Evolutionary conservation across 2,329 filamentous ascomycete species (phyloP), one percentile per base, ranked within the genome.

Genomic region (Aspergillus puulaauensis): DNA sequence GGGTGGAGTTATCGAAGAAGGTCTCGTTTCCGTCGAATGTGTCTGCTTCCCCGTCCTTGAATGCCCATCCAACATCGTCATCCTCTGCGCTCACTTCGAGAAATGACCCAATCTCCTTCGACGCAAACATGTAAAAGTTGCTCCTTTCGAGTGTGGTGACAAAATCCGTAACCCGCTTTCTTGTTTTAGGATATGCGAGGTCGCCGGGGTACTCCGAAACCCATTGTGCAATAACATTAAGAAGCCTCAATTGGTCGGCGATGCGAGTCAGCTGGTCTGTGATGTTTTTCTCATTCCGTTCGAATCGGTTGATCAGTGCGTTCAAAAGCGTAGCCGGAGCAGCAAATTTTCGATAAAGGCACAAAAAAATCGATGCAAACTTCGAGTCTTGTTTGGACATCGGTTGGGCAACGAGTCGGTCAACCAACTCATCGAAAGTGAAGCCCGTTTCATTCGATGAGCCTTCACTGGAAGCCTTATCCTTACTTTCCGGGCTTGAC

Each of bases 31-130:
- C 72, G 41, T 76, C 76, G 33, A 70, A 70, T 56, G 74, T 73
- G 45, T 80, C 78, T 17, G 79, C 76, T 64, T 86, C 80, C 21
- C 86, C 84, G 68, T 98, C 93, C 47, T 86, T 85, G 68, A 87
- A 90, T n/a, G 90, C 91, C 95, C 95, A 99, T 12, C 90, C 87
- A 0, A 90, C 90, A 70, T 99, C 93, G 68, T 98, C 95, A 70
- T 98, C 93, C 67, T 96, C 90, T 6, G 85, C 80, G 2, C 92
- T 87, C 50, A 83, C 81, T 46, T 93, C 89, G 15, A 98, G 79
- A 66, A 90, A 87, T n/a, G 83, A 82, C 19, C 86, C 84, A 77
- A 99, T 95, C 70, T 97, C 91, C 65, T 90, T 88, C 3, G 91
- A 90, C 3, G 93, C 91, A 17, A 90, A 87, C 19, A 90, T 86